A percentile compares a stretch with the other conserved stretches of the same genome.
These are phyloP conservation scores for Nemania bipapillata DNA, from an alignment of 2,329 filamentous ascomycete species.

Conservation along the genomic window DNA sequence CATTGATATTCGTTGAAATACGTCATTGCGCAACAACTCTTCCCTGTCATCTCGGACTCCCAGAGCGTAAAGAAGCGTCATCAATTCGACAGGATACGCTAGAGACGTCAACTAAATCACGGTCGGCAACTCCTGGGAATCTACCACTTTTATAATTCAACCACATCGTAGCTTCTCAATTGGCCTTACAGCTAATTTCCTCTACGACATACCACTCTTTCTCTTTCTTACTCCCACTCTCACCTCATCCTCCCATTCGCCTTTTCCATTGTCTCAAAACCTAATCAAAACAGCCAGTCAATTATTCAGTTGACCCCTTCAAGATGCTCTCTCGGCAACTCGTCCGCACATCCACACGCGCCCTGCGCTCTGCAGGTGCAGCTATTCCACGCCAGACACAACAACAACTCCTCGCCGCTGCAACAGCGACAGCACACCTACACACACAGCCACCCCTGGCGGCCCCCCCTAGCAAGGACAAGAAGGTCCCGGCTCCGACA, in stretches of 20 bases:
- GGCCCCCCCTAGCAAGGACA: slow-evolving; percentile 47
- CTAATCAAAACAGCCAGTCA: not conserved
- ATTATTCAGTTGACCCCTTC: slow-evolving; percentile 13
- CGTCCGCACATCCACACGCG: slow-evolving; percentile 41
- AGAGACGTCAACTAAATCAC: not conserved
- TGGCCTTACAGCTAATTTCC: not conserved
- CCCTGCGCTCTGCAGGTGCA: slow-evolving; percentile 40
- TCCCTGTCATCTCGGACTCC: not conserved
- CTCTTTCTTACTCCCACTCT: not conserved
- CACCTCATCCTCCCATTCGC: not conserved
- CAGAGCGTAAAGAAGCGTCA: slow-evolving; percentile 1
- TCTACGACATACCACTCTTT: not conserved
- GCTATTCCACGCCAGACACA: slow-evolving; percentile 39
- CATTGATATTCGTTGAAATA: slow-evolving; percentile 35
- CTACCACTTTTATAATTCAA: too few relatives aligned
- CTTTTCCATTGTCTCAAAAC: not conserved
- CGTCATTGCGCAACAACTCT: slow-evolving; percentile 32
- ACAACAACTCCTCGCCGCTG: slow-evolving; percentile 35
- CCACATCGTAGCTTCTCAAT: not conserved
- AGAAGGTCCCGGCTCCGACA: slow-evolving; percentile 45
- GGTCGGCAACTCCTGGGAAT: not conserved
- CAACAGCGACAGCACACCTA: slow-evolving; percentile 33
- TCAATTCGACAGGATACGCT: not conserved
- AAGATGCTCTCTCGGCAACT: slow-evolving; percentile 43
- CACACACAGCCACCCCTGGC: slow-evolving; percentile 46